These are phyloP conservation scores for Chaetomiaceae sp. DNA, from an alignment of 2,329 filamentous ascomycete genomes.

Conservation along the genomic window DNA sequence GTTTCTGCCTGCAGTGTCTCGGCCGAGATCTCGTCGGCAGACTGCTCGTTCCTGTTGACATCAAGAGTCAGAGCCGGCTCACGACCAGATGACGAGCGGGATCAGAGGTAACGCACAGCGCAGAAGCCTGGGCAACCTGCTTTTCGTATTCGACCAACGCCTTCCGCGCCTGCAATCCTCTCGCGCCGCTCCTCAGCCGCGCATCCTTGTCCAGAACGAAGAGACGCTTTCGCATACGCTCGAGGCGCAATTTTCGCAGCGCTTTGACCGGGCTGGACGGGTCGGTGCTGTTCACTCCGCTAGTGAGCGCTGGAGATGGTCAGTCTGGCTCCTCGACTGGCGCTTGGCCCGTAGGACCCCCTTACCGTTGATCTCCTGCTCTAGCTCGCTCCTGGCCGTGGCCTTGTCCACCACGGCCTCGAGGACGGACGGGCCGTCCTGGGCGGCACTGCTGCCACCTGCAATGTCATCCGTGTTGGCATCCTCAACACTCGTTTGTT, in stretches of 20 bases:
- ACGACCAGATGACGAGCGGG: too few relatives aligned
- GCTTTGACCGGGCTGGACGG: conserved; percentile 53
- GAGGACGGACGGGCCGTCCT: conserved; percentile 43
- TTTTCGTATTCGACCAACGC: conserved; percentile 64
- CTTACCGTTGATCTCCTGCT: conserved; percentile 55
- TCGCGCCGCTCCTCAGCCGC: conserved; percentile 63
- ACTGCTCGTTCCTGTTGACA: conserved; percentile 40
- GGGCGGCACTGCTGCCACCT: not conserved
- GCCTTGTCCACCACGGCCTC: conserved; percentile 61
- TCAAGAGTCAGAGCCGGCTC: not conserved
- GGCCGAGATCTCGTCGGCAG: conserved; percentile 50
- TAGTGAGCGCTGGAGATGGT: conserved; percentile 44
- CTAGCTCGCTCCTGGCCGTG: conserved; percentile 49
- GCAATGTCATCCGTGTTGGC: conserved; percentile 24
- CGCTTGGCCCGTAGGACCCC: conserved; percentile 11
- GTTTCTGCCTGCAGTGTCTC: conserved; percentile 57
- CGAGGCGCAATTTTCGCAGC: conserved; percentile 55
- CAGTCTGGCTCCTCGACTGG: not conserved
- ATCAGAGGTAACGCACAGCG: conserved; percentile 32
- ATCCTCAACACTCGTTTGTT: conserved; percentile 53
- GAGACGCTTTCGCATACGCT: conserved; percentile 55
- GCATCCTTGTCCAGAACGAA: conserved; percentile 70
- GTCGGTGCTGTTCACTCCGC: conserved; percentile 53
- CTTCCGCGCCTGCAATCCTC: conserved; percentile 72
- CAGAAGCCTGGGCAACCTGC: conserved; percentile 51